Evolutionary conservation across 2,329 filamentous ascomycete species (phyloP).

Genomic region (Pleoardoris graminearum): DNA sequence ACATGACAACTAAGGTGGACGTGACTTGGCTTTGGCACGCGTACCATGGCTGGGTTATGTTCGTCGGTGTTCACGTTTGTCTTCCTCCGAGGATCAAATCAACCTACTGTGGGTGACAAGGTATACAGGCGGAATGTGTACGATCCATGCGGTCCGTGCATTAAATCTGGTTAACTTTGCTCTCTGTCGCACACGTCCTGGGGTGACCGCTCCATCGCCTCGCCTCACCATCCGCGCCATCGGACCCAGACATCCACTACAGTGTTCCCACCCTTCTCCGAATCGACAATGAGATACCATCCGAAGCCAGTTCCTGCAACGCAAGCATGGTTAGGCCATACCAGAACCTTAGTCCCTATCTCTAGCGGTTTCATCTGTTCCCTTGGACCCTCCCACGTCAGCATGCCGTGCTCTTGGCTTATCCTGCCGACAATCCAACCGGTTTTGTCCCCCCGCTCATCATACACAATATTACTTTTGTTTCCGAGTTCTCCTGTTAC

Average conservation of each 20-base stretch:
- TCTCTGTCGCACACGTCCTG: too few relatives aligned
- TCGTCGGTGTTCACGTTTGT: too few relatives aligned
- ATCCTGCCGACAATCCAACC: slow-evolving; percentile 72
- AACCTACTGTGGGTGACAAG: too few relatives aligned
- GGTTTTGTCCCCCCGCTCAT: slow-evolving; percentile 34
- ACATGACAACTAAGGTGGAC: slow-evolving; percentile 14
- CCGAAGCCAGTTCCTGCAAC: slow-evolving; percentile 72
- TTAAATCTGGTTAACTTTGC: too few relatives aligned
- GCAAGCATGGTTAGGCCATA: slow-evolving; percentile 84
- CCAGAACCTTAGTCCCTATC: slow-evolving; percentile 38
- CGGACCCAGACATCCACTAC: slow-evolving; percentile 75
- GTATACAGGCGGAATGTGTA: too few relatives aligned
- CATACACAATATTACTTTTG: slow-evolving; percentile 25
- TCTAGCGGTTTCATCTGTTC: slow-evolving; percentile 40
- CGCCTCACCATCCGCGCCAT: slow-evolving; percentile 68
- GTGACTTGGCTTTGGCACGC: not conserved
- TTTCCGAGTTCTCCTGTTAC: slow-evolving; percentile 61
- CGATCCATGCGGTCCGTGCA: too few relatives aligned
- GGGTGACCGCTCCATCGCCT: too few relatives aligned
- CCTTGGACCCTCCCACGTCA: slow-evolving; percentile 60
- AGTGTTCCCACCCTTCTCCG: slow-evolving; percentile 55
- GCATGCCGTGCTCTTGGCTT: slow-evolving; percentile 77
- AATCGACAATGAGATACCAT: slow-evolving; percentile 76
- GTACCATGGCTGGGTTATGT: not conserved
- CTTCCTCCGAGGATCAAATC: too few relatives aligned